Percentiles rank a stretch among this genome's conserved stretches.
Evolutionary conservation across 2,329 filamentous ascomycete species (phyloP).

Genomic region (Sporothrix schenckii): DNA sequence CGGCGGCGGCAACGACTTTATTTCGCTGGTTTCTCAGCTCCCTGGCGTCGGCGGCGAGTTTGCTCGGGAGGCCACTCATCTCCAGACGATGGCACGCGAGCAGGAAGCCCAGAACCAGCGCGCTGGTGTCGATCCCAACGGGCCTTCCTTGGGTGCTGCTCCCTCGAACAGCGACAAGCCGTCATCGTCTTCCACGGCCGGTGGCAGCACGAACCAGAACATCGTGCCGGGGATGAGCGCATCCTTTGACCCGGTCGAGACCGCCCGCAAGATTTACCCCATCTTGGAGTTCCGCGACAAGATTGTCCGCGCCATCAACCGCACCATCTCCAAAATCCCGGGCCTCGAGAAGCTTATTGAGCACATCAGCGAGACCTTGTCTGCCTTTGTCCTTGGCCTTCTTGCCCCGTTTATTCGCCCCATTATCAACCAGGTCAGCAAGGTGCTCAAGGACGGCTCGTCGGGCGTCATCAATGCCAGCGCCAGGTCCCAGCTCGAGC

Average conservation of each 20-base stretch:
- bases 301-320: constrained; percentile 83
- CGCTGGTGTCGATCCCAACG: constrained; percentile 30
- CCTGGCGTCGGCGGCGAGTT: constrained; percentile 70
- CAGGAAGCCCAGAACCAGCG: constrained; percentile 63
- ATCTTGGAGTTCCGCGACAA: constrained; percentile 93
- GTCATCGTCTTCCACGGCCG: constrained; percentile 39
- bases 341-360: constrained; percentile 89
- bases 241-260: constrained; percentile 76
- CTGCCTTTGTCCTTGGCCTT: constrained; percentile 86
- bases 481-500: constrained; percentile 74
- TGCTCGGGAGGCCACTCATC: constrained; percentile 64
- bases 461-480: constrained; percentile 69
- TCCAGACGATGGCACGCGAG: constrained; percentile 63
- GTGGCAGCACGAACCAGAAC: constrained; percentile 53
- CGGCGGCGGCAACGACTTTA: constrained; percentile 59
- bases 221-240: constrained; percentile 74
- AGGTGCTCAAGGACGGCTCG: constrained; percentile 82
- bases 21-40: constrained; percentile 73
- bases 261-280: constrained; percentile 82
- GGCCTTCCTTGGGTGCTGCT: not conserved
- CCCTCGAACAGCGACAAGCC: constrained; percentile 3
- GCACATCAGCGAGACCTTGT: constrained; percentile 89
- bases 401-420: constrained; percentile 90
- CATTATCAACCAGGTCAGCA: constrained; percentile 84
- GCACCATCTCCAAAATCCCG: constrained; percentile 86